Base-by-base conservation (phyloP, 169 alveolate genomes). In the Cryptosporidium tyzzeri region DNA sequence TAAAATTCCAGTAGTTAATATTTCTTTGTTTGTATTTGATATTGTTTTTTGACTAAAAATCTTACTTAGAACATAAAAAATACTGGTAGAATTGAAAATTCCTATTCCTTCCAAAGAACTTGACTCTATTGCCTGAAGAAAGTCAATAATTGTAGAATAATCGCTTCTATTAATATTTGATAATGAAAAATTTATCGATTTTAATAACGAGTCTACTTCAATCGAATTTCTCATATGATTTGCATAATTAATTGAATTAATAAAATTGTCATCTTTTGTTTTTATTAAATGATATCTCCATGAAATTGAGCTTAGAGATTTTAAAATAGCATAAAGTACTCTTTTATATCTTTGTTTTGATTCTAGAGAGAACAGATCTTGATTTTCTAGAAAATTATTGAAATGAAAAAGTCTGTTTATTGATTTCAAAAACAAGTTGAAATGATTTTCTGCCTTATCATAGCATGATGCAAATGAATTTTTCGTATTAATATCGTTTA, bases 401-500 rank as follows among this genome's bases (percentile, higher is more conserved):
- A 80, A 80, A 61, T 80, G 59, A 37, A 80, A 80, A 48, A 18
- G 39, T 12, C 16, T n/a, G 26, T 80, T 37, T 5, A 80, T 23
- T 21, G 80, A 37, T 18, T 55, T 41, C 12, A 61, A 14, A 31
- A 80, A 45, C 18, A 80, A 67, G 44, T 61, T 80, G 21, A 26
- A 58, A 23, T 80, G 89, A 80, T 80, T 80, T 29, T 80, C 68
- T 61, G 89, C 80, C 26, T 44, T 80, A 31, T 80, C 89, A 6
- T 26, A 16, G 31, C 89, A 80, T n/a, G 53, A 59, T 62, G 89
- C 71, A 16, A 35, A 55, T 26, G 73, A 62, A 59, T 62, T 61
- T 50, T 80, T 80, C 9, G 62, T 8, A 80, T 80, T 80, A 29
- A 67, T 65, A 45, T 80, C 89, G 62, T 80, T 80, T 45, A 80